Evolutionary conservation across 148 eudicot species (phyloP), one percentile per base, ranked within the genome.

Genomic region (Silene latifolia): DNA sequence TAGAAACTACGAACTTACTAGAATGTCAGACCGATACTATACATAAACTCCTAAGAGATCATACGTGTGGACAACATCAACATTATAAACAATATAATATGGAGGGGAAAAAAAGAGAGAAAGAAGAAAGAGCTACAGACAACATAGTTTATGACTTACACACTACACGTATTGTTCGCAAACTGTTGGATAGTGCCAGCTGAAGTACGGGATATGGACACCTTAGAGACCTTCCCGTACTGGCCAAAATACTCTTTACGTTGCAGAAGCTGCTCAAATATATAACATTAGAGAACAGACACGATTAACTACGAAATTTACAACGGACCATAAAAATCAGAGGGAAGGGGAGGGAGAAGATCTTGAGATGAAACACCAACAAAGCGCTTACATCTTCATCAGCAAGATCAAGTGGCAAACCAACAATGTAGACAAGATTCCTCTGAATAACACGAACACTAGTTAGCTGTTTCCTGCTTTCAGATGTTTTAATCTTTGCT

Each of bases 161-260:
- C 97, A 86, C 99, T 95, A 83, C 99, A 95, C 69, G 97, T 92
- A 82, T 81, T 88, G 84, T 95, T 92, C 76, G 96, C 73, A 85
- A 89, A 95, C 56, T 92, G 99, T 80, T 95, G 99, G 76, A 95
- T 89, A 62, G 91, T 79, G 81, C 98, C 99, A 76, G 94, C 87
- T 23, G 99, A 88, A 71, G 97, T 95, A 59, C 94, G 92, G 62
- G 99, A 95, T 69, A 95, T 85, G 46, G 99, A 95, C 75, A 95
- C 99, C 88, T 95, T 95, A 74, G 86, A 79, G 67, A 90, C 99
- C 87, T 85, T 95, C 20, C 99, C 97, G 82, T 95, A 95, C 82
- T 89, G 93, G 80, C 79, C 82, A 88, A 95, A 95, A 80, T 88
- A 92, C 54, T 92, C 97, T 81, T 84, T 86, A 46, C 77, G 88